Conservation (phyloP, 2,329 filamentous ascomycete genomes). For the Neofusicoccum sp. region DNA sequence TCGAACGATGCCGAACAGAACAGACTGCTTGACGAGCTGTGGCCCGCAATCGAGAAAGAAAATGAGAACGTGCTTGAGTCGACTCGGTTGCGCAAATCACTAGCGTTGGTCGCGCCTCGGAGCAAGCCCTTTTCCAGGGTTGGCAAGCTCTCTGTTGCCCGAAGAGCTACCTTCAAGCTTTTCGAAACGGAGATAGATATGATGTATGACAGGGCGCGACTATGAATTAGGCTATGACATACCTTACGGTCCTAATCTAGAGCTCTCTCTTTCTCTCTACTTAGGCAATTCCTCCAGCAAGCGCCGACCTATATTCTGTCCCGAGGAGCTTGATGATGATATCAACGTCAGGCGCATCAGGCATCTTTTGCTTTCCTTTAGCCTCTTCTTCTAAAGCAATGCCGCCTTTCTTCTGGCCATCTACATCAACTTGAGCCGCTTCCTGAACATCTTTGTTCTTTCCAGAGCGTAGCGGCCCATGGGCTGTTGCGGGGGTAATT, state of each 20-base stretch:
- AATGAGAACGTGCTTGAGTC: not conserved
- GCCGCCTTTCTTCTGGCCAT: conserved; percentile 30
- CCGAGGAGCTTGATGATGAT: conserved; percentile 32
- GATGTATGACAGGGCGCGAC: not conserved
- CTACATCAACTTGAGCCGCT: conserved; percentile 34
- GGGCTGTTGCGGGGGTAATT: conserved; percentile 60
- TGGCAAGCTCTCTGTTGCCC: not conserved
- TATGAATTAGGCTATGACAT: not conserved
- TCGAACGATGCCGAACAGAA: not conserved
- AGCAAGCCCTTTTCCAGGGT: not conserved
- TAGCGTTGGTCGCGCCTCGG: not conserved
- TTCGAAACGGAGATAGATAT: conserved; percentile 6
- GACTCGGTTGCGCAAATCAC: not conserved
- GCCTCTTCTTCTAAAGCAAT: conserved; percentile 26
- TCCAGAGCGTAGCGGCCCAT: conserved; percentile 52
- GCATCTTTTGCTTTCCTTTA: conserved; percentile 25
- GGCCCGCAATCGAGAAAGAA: not conserved
- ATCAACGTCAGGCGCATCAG: conserved; percentile 31
- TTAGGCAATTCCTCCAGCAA: conserved; percentile 23
- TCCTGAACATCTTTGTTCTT: conserved; percentile 35
- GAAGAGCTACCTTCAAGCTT: not conserved
- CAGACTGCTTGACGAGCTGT: not conserved
- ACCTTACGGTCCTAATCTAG: not conserved
- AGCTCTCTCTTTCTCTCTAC: not conserved
- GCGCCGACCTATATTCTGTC: conserved; percentile 31